Evolutionary conservation across 768 basidiomycete species (phyloP).

Genomic region (Kwoniella shandongensis): DNA sequence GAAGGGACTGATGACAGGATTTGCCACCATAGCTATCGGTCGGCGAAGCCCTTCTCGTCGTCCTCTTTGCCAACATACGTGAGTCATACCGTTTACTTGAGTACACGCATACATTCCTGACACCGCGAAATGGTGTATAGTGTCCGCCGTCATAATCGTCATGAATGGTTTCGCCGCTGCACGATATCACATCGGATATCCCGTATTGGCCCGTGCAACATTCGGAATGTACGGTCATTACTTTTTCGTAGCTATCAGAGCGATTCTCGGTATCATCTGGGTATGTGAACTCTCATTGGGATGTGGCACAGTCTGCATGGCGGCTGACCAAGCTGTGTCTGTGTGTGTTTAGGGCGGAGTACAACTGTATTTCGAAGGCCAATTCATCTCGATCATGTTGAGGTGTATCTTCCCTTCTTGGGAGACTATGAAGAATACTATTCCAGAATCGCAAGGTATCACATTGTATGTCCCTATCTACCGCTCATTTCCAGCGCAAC

Average conservation of each 20-base stretch:
- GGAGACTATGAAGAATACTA: constrained; percentile 12
- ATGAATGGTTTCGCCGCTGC: constrained; percentile 27
- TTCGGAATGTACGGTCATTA: constrained; percentile 39
- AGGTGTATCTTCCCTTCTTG: constrained; percentile 24
- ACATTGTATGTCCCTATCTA: constrained; percentile 8
- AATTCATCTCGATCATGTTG: constrained; percentile 28
- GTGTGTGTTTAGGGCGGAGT: constrained; percentile 18
- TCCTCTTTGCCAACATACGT: constrained; percentile 24
- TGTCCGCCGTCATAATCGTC: constrained; percentile 29
- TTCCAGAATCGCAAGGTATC: constrained; percentile 21
- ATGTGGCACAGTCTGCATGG: not conserved
- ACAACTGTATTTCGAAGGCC: constrained; percentile 25
- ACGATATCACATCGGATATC: constrained; percentile 32
- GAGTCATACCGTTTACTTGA: not conserved
- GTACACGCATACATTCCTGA: not conserved
- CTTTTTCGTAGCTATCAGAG: constrained; percentile 29
- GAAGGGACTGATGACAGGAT: too few species aligned
- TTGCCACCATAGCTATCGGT: constrained; percentile 20
- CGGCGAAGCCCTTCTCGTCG: constrained; percentile 17
- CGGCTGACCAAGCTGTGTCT: not conserved
- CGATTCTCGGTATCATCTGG: constrained; percentile 34
- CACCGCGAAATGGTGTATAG: constrained; percentile 6
- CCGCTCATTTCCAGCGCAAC: too few species aligned
- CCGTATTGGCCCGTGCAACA: constrained; percentile 25
- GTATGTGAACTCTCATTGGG: constrained; percentile 11